These are phyloP conservation scores for Babesia sp. DNA, from an alignment of 169 alveolate genomes.

Conservation along the genomic window DNA sequence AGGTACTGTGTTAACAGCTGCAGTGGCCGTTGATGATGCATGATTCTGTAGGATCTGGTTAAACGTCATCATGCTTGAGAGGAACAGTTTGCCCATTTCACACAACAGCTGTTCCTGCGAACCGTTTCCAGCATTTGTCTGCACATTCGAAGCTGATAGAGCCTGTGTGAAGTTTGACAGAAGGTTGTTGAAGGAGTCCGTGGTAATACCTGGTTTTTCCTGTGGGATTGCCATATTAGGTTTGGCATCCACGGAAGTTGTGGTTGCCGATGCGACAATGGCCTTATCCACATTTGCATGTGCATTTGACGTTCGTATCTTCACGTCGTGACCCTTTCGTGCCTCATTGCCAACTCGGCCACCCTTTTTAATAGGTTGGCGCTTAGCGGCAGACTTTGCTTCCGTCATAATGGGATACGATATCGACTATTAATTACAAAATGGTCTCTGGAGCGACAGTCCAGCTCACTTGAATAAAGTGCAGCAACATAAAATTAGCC, in stretches of 20 bases:
- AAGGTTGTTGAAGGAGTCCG: constrained; percentile 37
- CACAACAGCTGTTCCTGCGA: constrained; percentile 41
- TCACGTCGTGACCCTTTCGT: not conserved
- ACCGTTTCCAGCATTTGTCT: not conserved
- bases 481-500: too few relatives aligned
- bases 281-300: not conserved
- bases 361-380: not conserved
- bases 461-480: too few relatives aligned
- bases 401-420: too few relatives aligned
- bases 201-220: not conserved
- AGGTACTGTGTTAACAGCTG: not conserved
- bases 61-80: constrained; percentile 63
- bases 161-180: constrained; percentile 33
- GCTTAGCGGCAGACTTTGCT: not conserved
- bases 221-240: not conserved
- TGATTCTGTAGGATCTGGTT: constrained; percentile 43
- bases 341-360: not conserved
- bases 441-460: too few relatives aligned
- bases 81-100: constrained; percentile 62
- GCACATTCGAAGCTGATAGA: not conserved
- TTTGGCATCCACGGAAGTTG: not conserved
- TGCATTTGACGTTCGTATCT: not conserved
- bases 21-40: not conserved
- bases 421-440: too few relatives aligned
- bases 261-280: not conserved